These are phyloP conservation scores for Paspalum vaginatum DNA, from an alignment of 176 grass and related monocot species.

Conservation along the genomic window DNA sequence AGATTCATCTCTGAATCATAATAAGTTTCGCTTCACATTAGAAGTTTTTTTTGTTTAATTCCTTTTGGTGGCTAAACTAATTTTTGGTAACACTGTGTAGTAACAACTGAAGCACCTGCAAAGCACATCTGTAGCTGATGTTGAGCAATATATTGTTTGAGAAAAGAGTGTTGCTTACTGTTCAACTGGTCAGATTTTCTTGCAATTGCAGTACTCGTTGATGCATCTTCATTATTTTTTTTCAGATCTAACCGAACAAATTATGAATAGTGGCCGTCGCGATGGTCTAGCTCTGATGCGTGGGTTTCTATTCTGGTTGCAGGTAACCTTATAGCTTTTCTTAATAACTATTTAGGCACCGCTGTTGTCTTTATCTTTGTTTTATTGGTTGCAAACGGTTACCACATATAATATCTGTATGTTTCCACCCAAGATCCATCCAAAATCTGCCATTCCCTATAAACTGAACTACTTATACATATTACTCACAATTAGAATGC, in stretches of 20 bases:
- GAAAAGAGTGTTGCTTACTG: constrained; percentile 24
- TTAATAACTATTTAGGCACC: neutral
- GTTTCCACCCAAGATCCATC: neutral
- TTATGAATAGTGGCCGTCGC: constrained; percentile 23
- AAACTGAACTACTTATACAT: neutral
- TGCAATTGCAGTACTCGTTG: neutral
- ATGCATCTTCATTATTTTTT: constrained; percentile 32
- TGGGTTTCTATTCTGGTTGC: constrained; percentile 82
- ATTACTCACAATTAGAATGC: constrained; percentile 8
- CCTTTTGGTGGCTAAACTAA: neutral
- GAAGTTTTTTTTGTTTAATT: constrained; percentile 14
- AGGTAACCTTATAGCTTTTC: constrained; percentile 46
- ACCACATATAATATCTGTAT: neutral
- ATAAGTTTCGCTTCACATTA: constrained; percentile 13
- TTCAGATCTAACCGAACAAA: constrained; percentile 54
- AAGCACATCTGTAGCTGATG: neutral
- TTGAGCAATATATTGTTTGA: constrained; percentile 12
- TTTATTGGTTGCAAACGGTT: neutral
- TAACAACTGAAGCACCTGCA: constrained; percentile 1
- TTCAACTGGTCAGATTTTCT: constrained; percentile 7
- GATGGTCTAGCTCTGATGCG: constrained; percentile 69
- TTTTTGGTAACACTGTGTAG: neutral
- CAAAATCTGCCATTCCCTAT: neutral
- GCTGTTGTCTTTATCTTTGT: neutral
- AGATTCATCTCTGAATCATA: neutral